Base-by-base conservation (phyloP, 1,284 basidiomycete species). In the Trichosporon sp. region DNA sequence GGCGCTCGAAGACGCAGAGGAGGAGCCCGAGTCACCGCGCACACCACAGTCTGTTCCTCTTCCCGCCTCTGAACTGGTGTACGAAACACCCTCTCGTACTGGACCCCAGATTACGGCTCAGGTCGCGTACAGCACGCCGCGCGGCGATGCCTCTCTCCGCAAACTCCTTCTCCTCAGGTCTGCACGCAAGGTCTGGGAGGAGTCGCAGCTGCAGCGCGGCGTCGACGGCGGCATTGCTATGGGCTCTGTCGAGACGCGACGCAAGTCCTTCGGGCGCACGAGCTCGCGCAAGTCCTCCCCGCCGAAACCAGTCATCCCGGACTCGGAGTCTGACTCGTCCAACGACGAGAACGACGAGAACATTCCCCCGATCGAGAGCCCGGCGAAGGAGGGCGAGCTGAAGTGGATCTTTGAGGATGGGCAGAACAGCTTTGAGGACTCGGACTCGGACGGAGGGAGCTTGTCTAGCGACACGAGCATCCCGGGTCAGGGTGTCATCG, bases 111-210 rank as follows among this genome's bases (percentile, higher is more conserved):
- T 81, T 32, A 73, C 80, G 11, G 72, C 78, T 31, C 74, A 75
- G 32, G 71, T 80, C 40, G 79, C 77, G 14, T 70, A 78, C 64
- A 76, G 77, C 11, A 78, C 79, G 14, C 81, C 78, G 2, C 76
- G 76, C 35, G 74, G 56, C 21, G 72, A 76, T 1, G 76, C 75
- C 8, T 80, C 81, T 0, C 75, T 84, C 3, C 77, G 81, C 64
- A 79, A 81, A 65, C 75, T 78, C 1, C 73, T 84, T 1, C 75
- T 84, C 4, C 74, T 83, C 5, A 77, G 79, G 2, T 82, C 81
- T 0, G 82, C 81, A 0, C 75, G 82, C 16, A 83, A 81, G 71
- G 78, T 76, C 4, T 80, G 80, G 80, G 76, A 83, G 65, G 76
- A 78, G 38, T 74, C 77, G 12, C 73, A 74, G 10, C 67, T 73